phyloP scores from a whole-genome alignment of 331 rosid genomes.

The Arachis monticola region DNA sequence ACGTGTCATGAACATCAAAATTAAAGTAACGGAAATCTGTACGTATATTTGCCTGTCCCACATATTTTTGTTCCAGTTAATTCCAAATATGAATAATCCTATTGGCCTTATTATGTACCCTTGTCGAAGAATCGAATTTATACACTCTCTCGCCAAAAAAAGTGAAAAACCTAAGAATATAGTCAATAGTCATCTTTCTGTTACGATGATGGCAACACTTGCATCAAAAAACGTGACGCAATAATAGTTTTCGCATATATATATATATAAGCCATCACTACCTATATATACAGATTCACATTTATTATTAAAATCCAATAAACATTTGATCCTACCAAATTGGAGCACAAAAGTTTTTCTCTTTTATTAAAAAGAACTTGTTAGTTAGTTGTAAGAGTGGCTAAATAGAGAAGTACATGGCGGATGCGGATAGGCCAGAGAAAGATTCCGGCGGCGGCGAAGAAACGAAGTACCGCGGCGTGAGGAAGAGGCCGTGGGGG shows the following conservation, averaged over 20 bases:
- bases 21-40: background rate
- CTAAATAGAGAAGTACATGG: background rate
- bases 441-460: conserved; percentile 12
- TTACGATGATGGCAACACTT: background rate
- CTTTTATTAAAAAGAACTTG: too few relatives aligned
- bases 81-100: background rate
- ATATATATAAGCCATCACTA: background rate
- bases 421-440: background rate
- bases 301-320: too few relatives aligned
- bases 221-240: background rate
- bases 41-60: background rate
- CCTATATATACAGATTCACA: background rate
- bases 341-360: too few relatives aligned
- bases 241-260: background rate
- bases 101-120: background rate
- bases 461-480: conserved; percentile 45
- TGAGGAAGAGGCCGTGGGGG: conserved; percentile 79
- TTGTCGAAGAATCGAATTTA: conserved; percentile 28
- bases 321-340: too few relatives aligned
- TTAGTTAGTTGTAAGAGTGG: too few relatives aligned
- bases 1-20: too few relatives aligned
- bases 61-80: background rate
- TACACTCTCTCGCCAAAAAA: conserved; percentile 18
- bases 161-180: background rate
- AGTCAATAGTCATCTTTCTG: background rate